Conservation (phyloP, 2,329 filamentous ascomycete genomes). For the Exserohilum turcica region DNA sequence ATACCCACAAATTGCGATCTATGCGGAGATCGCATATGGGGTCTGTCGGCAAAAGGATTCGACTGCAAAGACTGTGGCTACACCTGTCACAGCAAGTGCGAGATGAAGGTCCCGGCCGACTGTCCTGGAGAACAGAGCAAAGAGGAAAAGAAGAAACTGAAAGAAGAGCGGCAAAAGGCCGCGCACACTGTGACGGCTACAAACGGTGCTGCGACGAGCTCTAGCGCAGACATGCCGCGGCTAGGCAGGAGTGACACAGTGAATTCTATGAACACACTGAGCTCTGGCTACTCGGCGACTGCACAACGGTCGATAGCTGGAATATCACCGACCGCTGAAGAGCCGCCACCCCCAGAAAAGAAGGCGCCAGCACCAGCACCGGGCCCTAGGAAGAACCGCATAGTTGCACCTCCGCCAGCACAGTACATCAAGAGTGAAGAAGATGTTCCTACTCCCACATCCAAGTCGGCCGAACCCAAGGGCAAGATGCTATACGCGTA, state of each 20-base stretch:
- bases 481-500: constrained; percentile 92
- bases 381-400: constrained; percentile 63
- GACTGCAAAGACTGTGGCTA: constrained; percentile 97
- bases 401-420: constrained; percentile 85
- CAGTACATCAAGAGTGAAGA: constrained; percentile 74
- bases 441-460: constrained; percentile 46
- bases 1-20: constrained; percentile 98
- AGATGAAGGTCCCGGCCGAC: constrained; percentile 97
- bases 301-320: constrained; percentile 77
- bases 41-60: constrained; percentile 92
- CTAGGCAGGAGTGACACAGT: constrained; percentile 85
- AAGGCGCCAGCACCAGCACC: constrained; percentile 35
- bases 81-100: constrained; percentile 97
- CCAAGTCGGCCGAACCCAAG: constrained; percentile 60
- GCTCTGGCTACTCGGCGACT: constrained; percentile 83
- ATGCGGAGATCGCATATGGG: constrained; percentile 96
- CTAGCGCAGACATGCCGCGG: constrained; percentile 67
- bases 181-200: constrained; percentile 63
- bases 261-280: constrained; percentile 74
- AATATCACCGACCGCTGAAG: constrained; percentile 58
- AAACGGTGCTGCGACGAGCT: constrained; percentile 52
- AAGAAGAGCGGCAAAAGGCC: constrained; percentile 79
- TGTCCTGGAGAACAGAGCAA: constrained; percentile 94
- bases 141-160: constrained; percentile 93
- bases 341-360: constrained; percentile 47